Conservation (phyloP, 139 green algal species). For the Chlorella sp. region DNA sequence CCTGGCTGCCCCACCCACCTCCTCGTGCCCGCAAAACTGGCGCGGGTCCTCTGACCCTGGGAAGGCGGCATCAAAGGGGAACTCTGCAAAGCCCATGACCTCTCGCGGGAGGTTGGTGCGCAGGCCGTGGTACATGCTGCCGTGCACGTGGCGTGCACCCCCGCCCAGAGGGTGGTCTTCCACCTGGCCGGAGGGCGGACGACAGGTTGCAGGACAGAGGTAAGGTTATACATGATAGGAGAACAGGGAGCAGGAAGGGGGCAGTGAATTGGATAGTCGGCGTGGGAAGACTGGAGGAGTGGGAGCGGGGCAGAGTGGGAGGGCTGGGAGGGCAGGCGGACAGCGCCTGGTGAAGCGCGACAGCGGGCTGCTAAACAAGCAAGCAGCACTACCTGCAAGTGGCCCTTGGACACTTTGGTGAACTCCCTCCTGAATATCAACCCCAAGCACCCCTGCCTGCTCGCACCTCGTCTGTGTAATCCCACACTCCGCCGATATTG, state of each 20-base stretch:
- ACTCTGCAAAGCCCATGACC: slow-evolving; percentile 77
- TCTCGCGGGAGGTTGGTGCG: slow-evolving; percentile 81
- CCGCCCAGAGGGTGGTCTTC: slow-evolving; percentile 51
- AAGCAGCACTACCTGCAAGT: no score
- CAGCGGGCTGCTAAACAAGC: no score
- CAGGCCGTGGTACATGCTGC: slow-evolving; percentile 71
- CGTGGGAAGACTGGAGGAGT: no score
- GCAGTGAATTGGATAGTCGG: no score
- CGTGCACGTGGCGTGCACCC: background rate
- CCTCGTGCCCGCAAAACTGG: slow-evolving; percentile 51
- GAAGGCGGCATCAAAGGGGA: slow-evolving; percentile 63
- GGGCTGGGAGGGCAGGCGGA: no score
- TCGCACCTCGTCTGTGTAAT: slow-evolving; percentile 51
- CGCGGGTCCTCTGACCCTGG: slow-evolving; percentile 45
- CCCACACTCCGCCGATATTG: slow-evolving; percentile 66
- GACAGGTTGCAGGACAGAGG: background rate
- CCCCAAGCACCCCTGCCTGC: no score
- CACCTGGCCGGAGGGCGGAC: background rate
- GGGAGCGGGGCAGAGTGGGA: no score
- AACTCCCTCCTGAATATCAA: no score
- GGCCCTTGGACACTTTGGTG: no score
- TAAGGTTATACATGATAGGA: background rate
- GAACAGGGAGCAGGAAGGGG: no score
- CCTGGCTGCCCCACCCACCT: slow-evolving; percentile 19
- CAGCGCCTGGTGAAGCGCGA: no score